Conservation (phyloP, 2,329 filamentous ascomycete genomes). For the Aurifilum marmelostoma region DNA sequence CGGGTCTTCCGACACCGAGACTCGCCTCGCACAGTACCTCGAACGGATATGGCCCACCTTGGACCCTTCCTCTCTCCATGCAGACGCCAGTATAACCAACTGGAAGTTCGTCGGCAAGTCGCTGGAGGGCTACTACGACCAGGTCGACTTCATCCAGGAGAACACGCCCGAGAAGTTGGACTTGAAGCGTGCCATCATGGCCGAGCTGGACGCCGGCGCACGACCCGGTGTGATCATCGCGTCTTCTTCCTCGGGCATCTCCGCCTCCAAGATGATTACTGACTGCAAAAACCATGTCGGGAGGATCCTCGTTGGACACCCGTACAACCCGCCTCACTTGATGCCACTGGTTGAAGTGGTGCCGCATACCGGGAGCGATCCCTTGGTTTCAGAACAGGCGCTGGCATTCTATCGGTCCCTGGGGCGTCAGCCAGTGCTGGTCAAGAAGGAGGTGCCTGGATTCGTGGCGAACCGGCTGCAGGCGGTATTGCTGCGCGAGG, state of each 20-base stretch:
- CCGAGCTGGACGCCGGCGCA: conserved; percentile 38
- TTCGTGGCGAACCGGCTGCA: conserved; percentile 52
- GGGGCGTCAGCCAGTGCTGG: conserved; percentile 45
- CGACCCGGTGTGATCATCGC: conserved; percentile 42
- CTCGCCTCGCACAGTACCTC: conserved; percentile 33
- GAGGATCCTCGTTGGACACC: conserved; percentile 48
- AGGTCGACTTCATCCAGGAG: conserved; percentile 43
- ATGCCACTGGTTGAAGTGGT: conserved; percentile 55
- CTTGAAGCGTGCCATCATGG: conserved; percentile 44
- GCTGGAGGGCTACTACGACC: conserved; percentile 23
- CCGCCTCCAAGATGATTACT: conserved; percentile 35
- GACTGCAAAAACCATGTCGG: conserved; percentile 35
- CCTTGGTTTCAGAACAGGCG: conserved; percentile 33
- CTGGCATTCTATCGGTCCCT: conserved; percentile 44
- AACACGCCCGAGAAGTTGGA: conserved; percentile 46
- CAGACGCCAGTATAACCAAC: conserved; percentile 11
- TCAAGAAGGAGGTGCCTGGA: conserved; percentile 46
- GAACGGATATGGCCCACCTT: conserved; percentile 22
- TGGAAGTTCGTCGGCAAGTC: conserved; percentile 24
- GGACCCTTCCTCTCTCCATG: not conserved
- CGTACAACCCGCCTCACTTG: conserved; percentile 53
- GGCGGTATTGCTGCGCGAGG: conserved; percentile 42
- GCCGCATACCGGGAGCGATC: conserved; percentile 39
- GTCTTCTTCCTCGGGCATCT: conserved; percentile 43
- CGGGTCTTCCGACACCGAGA: conserved; percentile 37